Evolutionary conservation across 2,329 filamentous ascomycete genomes (phyloP).

Genomic region (Moelleriella libera): DNA sequence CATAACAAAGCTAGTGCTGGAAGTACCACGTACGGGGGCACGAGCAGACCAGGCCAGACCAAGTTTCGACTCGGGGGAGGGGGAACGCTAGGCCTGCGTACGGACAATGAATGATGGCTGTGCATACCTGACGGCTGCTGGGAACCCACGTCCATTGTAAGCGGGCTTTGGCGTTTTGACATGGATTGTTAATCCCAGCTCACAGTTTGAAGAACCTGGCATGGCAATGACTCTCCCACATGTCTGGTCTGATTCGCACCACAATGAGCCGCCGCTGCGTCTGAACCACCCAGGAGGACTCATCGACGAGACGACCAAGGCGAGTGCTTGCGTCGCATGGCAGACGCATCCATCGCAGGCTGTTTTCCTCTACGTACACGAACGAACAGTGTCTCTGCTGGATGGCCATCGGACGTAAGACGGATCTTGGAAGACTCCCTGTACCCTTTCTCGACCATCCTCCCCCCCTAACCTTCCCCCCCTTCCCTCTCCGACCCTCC

Average conservation of each 20-base stretch:
- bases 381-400: no score
- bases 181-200: not conserved
- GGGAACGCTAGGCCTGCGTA: not conserved
- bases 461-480: not conserved
- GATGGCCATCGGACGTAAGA: no score
- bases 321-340: no score
- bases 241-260: no score
- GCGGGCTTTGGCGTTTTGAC: not conserved
- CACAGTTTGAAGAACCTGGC: not conserved
- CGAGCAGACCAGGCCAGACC: not conserved
- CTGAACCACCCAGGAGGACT: no score
- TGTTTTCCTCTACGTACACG: no score
- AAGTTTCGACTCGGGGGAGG: not conserved
- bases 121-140: not conserved
- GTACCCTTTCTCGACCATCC: not conserved
- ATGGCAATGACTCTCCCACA: not conserved
- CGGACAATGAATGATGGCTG: not conserved
- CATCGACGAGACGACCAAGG: no score
- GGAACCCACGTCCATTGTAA: not conserved
- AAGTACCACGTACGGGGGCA: not conserved
- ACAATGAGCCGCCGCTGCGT: no score
- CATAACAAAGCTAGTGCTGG: no score
- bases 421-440: not conserved
- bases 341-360: no score
- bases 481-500: not conserved